Base-by-base conservation (phyloP, 164 flowering plant genomes). In the Nymphaea thermarum region DNA sequence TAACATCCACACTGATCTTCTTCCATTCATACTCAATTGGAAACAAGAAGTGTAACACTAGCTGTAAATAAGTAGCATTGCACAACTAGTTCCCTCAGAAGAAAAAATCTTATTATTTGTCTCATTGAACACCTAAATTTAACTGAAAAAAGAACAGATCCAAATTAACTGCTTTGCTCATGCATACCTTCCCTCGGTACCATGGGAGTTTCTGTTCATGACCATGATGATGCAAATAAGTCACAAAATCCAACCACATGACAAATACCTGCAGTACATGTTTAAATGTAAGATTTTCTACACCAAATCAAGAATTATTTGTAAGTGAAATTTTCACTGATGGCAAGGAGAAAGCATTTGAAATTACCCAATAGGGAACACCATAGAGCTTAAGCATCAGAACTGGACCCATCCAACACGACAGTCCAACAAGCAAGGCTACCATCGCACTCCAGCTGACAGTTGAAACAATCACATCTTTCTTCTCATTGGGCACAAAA, bases 361-460 rank as follows among this genome's bases (percentile, higher is more conserved):
- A 44, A 74, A 76, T 36, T 77, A 91, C 99, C 95, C 74, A 79
- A 66, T 91, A 90, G 12, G 99, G 98, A 64, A 90, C 75, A 10
- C 79, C 87, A 71, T 94, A 94, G 66, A 94, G 84, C 73, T 91
- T 91, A 60, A 94, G 80, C 78, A 91, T 43, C 67, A 76, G 88
- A 6, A 82, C 16, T 17, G 96, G 96, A 73, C 99, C 96, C 73
- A 86, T 64, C 4, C 71, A 80, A 71, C 83, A 82, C 51, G 82
- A 75, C 43, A 84, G 67, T 2, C 85, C 85, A 0, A 75, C 84
- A 63, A 91, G 94, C 71, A 86, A 64, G 2, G 81, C 86, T 59
- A 68, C 85, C 99, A 94, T 91, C 57, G 90, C 81, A 1, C 80
- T 61, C 98, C 99, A 94, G 69, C 94, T 86, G 0, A 75, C 62